phyloP scores from a whole-genome alignment of 2,329 filamentous ascomycete species.

The Colletotrichum somersetense region DNA sequence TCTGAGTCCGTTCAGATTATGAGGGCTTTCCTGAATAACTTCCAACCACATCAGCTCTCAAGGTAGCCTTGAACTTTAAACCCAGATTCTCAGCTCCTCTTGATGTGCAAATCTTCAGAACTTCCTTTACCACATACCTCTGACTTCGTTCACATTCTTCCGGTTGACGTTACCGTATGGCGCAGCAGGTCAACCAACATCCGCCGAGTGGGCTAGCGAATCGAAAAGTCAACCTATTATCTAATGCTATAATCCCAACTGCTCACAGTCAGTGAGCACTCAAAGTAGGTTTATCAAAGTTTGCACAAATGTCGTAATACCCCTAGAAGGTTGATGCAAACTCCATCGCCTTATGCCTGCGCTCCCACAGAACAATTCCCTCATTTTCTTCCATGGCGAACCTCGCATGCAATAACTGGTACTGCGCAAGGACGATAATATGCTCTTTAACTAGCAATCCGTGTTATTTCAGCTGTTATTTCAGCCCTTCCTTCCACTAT shows the following conservation, averaged over 20 bases:
- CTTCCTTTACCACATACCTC: background rate
- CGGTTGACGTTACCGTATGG: constrained; percentile 46
- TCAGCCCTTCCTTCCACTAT: constrained; percentile 53
- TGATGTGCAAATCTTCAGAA: too few relatives aligned
- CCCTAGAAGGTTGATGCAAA: constrained; percentile 56
- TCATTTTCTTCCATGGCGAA: too few relatives aligned
- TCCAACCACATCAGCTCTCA: background rate
- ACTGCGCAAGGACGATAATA: constrained; percentile 56
- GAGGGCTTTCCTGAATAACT: background rate
- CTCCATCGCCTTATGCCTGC: constrained; percentile 48
- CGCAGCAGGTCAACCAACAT: constrained; percentile 52
- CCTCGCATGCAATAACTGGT: constrained; percentile 51
- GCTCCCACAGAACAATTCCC: constrained; percentile 51
- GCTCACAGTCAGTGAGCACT: constrained; percentile 46
- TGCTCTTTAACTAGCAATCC: too few relatives aligned
- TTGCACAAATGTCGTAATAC: constrained; percentile 57
- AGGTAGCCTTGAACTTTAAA: background rate
- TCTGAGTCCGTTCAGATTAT: background rate
- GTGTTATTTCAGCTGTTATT: too few relatives aligned
- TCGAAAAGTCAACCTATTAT: constrained; percentile 59
- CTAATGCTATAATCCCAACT: constrained; percentile 59
- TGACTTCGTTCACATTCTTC: constrained; percentile 36
- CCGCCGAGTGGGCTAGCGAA: constrained; percentile 57
- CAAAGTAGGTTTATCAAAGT: accelerated
- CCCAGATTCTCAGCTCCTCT: too few relatives aligned